These are phyloP conservation scores for Narthecium ossifragum DNA, from an alignment of 106 monocot species.

Conservation along the genomic window DNA sequence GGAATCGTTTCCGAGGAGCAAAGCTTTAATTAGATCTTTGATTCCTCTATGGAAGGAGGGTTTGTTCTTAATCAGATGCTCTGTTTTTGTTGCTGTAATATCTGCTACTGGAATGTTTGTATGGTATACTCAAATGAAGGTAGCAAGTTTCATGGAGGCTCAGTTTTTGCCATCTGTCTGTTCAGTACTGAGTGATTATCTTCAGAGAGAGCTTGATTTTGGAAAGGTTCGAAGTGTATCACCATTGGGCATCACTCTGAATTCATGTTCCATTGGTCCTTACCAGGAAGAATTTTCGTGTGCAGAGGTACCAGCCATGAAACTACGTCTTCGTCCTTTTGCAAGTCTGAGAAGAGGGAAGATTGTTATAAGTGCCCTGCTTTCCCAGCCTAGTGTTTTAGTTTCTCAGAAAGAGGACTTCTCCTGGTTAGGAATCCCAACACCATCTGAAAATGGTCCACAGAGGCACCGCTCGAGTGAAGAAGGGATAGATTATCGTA, in stretches of 20 bases:
- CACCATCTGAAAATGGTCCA: slow-evolving; percentile 41
- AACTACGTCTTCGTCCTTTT: slow-evolving; percentile 75
- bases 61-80: slow-evolving; percentile 65
- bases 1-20: slow-evolving; percentile 36
- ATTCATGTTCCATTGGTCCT: slow-evolving; percentile 85
- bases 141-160: slow-evolving; percentile 52
- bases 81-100: slow-evolving; percentile 63
- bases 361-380: slow-evolving; percentile 84
- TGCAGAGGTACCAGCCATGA: slow-evolving; percentile 67
- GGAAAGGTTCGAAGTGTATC: slow-evolving; percentile 77
- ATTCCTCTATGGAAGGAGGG: slow-evolving; percentile 75
- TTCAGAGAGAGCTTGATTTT: slow-evolving; percentile 78
- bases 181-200: slow-evolving; percentile 65
- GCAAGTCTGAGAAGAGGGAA: slow-evolving; percentile 86
- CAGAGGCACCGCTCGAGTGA: slow-evolving; percentile 48
- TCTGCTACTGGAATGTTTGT: slow-evolving; percentile 61
- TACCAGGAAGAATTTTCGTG: slow-evolving; percentile 88
- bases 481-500: slow-evolving; percentile 93
- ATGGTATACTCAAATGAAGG: slow-evolving; percentile 76
- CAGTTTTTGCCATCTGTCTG: slow-evolving; percentile 75
- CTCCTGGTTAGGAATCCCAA: slow-evolving; percentile 91
- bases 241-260: slow-evolving; percentile 78
- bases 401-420: slow-evolving; percentile 89
- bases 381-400: slow-evolving; percentile 61
- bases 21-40: slow-evolving; percentile 31